Evolutionary conservation across 1,284 basidiomycete genomes (phyloP).

Genomic region (Abortiporus biennis): DNA sequence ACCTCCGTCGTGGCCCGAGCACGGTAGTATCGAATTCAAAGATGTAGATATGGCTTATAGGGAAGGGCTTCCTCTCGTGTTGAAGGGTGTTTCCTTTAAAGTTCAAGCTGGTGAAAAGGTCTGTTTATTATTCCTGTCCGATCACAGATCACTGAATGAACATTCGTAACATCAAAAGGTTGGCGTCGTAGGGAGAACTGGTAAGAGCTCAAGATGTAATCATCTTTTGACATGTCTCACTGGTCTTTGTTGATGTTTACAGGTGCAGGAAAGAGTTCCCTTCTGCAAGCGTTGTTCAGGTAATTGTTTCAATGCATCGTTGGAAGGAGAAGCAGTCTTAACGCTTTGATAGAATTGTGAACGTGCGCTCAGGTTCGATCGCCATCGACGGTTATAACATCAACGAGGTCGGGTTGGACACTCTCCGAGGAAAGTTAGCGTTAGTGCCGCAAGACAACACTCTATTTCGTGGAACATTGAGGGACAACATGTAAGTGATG

Average conservation of each 20-base stretch:
- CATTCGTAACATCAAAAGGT: too few relatives aligned
- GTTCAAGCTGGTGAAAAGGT: slow-evolving; percentile 64
- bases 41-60: slow-evolving; percentile 66
- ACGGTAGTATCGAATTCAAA: slow-evolving; percentile 57
- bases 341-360: slow-evolving; percentile 50
- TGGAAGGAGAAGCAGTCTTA: slow-evolving; percentile 15
- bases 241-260: slow-evolving; percentile 35
- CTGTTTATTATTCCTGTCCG: background rate
- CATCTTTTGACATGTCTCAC: background rate
- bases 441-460: slow-evolving; percentile 70
- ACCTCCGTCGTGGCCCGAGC: slow-evolving; percentile 61
- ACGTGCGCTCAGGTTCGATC: slow-evolving; percentile 57
- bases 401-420: slow-evolving; percentile 45
- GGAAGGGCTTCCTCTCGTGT: slow-evolving; percentile 63
- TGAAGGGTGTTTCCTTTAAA: slow-evolving; percentile 60
- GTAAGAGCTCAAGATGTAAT: slow-evolving; percentile 3
- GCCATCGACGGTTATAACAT: slow-evolving; percentile 70
- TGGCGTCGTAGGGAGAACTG: slow-evolving; percentile 4
- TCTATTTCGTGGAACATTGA: slow-evolving; percentile 59
- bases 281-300: slow-evolving; percentile 72
- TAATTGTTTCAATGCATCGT: slow-evolving; percentile 15
- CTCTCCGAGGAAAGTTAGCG: slow-evolving; percentile 55
- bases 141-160: background rate
- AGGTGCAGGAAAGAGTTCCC: slow-evolving; percentile 75
- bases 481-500: slow-evolving; percentile 55